Base-by-base conservation (phyloP, 139 green algal genomes). In the Chlorella ohadii region DNA sequence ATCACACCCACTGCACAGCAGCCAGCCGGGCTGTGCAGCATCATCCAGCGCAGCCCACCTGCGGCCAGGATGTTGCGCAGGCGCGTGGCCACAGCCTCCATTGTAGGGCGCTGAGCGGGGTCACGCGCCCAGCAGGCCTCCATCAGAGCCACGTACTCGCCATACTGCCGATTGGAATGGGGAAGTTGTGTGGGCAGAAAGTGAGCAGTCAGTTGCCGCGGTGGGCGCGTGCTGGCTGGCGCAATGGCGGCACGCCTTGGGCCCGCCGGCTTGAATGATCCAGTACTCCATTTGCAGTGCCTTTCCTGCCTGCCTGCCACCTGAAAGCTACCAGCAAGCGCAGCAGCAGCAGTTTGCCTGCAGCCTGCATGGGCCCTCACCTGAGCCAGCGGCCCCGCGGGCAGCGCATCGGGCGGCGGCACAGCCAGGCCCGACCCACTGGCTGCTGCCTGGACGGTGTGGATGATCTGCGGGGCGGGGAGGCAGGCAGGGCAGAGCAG, bases 61-160 rank as follows among this genome's bases (percentile, higher is more conserved):
- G 66, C 66, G 5, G 66, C 19, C 65, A 59, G 57, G 79, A 78
- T 66, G 28, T 15, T 66, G 33, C 78, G 51, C 39, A 87, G 73
- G 16, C 56, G 57, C 16, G 41, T 22, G 17, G 68, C 84, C 1
- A 87, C 55, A 23, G 61, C 34, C 22, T 84, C 83, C 70, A 88
- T 81, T 39, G 66, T 56, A 3, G 84, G 84, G 11, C 84, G 47
- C 22, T 72, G 28, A 2, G 44, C 64, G 9, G 84, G 84, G 28
- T 85, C 78, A n/a, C 19, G 57, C 11, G 41, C 19, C 84, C 84
- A 88, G 78, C 84, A 88, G 11, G 44, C 12, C 47, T 61, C 36
- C 47, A 88, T 81, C 19, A 88, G 66, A 11, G 55, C 34, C 25
- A 85, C 76, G 73, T 75, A 88, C 27, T 68, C 63, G 28, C 71